Conservation (phyloP, 208 protist genomes). For the Polymyxa betae region DNA sequence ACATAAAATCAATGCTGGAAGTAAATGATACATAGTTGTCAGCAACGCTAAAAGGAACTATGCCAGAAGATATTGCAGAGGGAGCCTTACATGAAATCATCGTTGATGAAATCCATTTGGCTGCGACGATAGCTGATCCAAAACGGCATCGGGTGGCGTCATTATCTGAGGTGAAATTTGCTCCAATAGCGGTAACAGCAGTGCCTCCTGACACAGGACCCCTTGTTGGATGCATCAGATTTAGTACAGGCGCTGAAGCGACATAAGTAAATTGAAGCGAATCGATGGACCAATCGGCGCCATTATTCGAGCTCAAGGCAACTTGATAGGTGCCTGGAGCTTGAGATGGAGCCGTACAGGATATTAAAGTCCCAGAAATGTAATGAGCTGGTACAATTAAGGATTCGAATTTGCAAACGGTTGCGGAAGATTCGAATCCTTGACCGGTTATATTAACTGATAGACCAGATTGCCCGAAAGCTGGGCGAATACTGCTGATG, state of each 20-base stretch:
- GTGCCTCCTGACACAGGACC: slow-evolving; percentile 22
- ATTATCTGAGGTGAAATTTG: background rate
- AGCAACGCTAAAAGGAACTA: background rate
- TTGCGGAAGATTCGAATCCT: background rate
- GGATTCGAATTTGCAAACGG: background rate
- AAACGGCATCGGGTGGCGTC: background rate
- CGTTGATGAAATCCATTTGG: background rate
- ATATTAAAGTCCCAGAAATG: background rate
- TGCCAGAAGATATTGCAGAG: background rate
- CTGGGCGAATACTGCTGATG: background rate
- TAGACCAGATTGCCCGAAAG: background rate
- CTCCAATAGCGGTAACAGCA: background rate
- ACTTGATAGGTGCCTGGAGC: background rate
- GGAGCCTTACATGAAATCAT: background rate
- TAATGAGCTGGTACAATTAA: background rate
- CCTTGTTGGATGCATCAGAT: background rate
- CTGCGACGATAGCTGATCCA: background rate
- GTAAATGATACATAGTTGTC: background rate
- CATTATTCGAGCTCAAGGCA: background rate
- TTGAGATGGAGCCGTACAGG: slow-evolving; percentile 8
- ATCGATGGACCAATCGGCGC: background rate
- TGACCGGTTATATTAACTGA: background rate
- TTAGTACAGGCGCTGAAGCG: background rate
- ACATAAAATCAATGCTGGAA: background rate
- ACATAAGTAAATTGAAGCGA: slow-evolving; percentile 9